Conservation (phyloP, 2,329 filamentous ascomycete genomes). For the Zasmidium angulare region DNA sequence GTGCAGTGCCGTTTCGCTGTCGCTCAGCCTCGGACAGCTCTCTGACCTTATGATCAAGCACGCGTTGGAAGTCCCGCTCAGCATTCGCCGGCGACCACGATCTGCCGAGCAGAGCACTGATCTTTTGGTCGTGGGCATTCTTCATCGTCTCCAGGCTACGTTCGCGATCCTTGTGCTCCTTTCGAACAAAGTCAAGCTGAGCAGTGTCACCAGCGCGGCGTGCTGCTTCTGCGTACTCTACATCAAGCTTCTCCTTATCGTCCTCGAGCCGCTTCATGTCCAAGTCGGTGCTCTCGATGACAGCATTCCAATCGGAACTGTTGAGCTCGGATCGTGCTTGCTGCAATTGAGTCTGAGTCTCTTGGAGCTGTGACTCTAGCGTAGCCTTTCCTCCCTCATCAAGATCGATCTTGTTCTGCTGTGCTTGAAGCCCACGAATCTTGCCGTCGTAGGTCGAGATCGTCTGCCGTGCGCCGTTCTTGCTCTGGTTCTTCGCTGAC, state of each 20-base stretch:
- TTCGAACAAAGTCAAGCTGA: constrained; percentile 77
- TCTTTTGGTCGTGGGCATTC: constrained; percentile 69
- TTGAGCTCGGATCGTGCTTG: constrained; percentile 64
- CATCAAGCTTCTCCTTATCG: constrained; percentile 68
- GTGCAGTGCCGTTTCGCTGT: constrained; percentile 66
- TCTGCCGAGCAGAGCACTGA: constrained; percentile 63
- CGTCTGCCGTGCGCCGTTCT: constrained; percentile 69
- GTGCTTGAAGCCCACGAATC: constrained; percentile 63
- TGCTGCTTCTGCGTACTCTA: constrained; percentile 82
- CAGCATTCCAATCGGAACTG: constrained; percentile 66
- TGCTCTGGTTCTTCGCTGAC: constrained; percentile 70
- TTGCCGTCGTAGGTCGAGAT: constrained; percentile 73
- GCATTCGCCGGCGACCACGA: constrained; percentile 70
- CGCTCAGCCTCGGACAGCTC: constrained; percentile 65
- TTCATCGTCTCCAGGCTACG: constrained; percentile 75
- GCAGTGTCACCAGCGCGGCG: constrained; percentile 79
- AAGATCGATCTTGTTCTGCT: constrained; percentile 70
- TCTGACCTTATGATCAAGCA: constrained; percentile 58
- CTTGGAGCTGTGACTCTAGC: constrained; percentile 70
- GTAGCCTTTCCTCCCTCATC: constrained; percentile 83
- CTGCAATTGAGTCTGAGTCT: constrained; percentile 64
- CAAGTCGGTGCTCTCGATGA: constrained; percentile 65
- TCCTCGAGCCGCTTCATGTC: constrained; percentile 69
- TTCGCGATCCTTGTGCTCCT: constrained; percentile 72
- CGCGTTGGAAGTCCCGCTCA: constrained; percentile 67